Conservation (phyloP, 345 rosid species). For the Salix viminalis region DNA sequence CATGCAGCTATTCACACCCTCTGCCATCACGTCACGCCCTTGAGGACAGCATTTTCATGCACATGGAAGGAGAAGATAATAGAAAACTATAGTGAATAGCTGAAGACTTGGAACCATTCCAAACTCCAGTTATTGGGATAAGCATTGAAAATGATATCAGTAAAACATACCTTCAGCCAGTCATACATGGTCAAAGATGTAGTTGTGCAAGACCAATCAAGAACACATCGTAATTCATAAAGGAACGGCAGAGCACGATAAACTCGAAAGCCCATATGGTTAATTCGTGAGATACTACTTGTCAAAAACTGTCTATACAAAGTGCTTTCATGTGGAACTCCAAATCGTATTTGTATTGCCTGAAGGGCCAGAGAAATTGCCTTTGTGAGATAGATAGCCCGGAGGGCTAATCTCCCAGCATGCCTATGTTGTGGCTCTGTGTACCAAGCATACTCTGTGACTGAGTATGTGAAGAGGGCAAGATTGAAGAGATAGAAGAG, state of each 20-base stretch:
- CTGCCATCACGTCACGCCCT: too few relatives aligned
- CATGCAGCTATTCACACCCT: too few relatives aligned
- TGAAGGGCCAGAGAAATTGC: slow-evolving; percentile 42
- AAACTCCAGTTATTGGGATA: too few relatives aligned
- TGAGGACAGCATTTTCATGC: too few relatives aligned
- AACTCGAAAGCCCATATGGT: slow-evolving; percentile 40
- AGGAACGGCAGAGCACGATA: slow-evolving; percentile 49
- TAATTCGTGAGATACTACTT: slow-evolving; percentile 29
- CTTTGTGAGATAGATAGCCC: slow-evolving; percentile 42
- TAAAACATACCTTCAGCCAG: slow-evolving; percentile 39
- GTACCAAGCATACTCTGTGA: slow-evolving; percentile 37
- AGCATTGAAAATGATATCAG: too few relatives aligned
- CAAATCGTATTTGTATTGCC: slow-evolving; percentile 38
- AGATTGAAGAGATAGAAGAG: slow-evolving; percentile 36
- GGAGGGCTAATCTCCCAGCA: slow-evolving; percentile 37
- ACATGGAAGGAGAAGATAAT: too few relatives aligned
- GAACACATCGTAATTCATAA: slow-evolving; percentile 46
- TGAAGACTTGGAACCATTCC: too few relatives aligned
- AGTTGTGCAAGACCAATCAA: slow-evolving; percentile 52
- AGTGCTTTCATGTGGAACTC: slow-evolving; percentile 42
- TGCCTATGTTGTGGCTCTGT: slow-evolving; percentile 25
- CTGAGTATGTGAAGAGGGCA: slow-evolving; percentile 37
- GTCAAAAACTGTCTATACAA: slow-evolving; percentile 42
- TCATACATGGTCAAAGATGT: slow-evolving; percentile 51
- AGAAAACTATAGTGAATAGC: too few relatives aligned